A percentile compares a stretch with the other conserved stretches of the same genome.
Conservation (phyloP, 2,329 filamentous ascomycete genomes). For the Beauveria sp. region DNA sequence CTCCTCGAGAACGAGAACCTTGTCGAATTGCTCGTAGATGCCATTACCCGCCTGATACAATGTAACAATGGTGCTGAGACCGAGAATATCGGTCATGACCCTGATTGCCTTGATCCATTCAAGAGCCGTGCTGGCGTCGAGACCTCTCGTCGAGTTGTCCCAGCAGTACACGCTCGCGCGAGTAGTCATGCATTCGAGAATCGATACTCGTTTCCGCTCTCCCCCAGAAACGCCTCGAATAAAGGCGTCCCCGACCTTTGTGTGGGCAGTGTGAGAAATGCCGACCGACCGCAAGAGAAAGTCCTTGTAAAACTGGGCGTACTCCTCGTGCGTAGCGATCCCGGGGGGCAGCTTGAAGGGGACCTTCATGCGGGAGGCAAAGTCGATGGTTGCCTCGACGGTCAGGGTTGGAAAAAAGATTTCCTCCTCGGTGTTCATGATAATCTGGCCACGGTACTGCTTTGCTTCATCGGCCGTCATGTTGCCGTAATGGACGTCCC, state of each 20-base stretch:
- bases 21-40: slow-evolving; percentile 74
- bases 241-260: background rate
- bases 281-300: slow-evolving; percentile 82
- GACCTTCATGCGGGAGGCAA: slow-evolving; percentile 78
- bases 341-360: slow-evolving; percentile 62
- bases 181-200: slow-evolving; percentile 48
- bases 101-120: slow-evolving; percentile 64
- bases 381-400: slow-evolving; percentile 78
- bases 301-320: slow-evolving; percentile 21
- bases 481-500: background rate
- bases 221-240: background rate
- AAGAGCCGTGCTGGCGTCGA: slow-evolving; percentile 60
- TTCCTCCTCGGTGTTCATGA: slow-evolving; percentile 76
- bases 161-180: slow-evolving; percentile 65
- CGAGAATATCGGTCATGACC: slow-evolving; percentile 75
- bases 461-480: slow-evolving; percentile 52
- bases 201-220: background rate
- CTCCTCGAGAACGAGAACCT: slow-evolving; percentile 47
- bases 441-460: slow-evolving; percentile 70
- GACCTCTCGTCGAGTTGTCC: slow-evolving; percentile 66
- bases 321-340: no score
- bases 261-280: background rate
- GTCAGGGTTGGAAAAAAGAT: slow-evolving; percentile 79
- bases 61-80: slow-evolving; percentile 77
- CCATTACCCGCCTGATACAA: slow-evolving; percentile 81